Base-by-base conservation (phyloP, 176 grass and related monocot species). In the Alopecurus myosuroides region DNA sequence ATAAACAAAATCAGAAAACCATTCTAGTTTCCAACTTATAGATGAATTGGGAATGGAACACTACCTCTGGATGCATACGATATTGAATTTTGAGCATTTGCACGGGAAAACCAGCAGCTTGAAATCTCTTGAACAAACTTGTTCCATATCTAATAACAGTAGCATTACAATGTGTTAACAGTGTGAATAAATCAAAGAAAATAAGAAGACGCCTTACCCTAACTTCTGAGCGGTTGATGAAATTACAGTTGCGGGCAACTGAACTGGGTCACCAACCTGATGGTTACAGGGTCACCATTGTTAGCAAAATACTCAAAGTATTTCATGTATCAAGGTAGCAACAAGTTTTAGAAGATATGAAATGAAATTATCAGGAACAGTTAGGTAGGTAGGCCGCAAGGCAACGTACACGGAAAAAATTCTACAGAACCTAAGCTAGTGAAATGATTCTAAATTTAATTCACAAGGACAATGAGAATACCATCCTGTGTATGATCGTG, bases 1-100 rank as follows among this genome's bases (percentile, higher is more conserved):
- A 77, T 62, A 35, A 82, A 86, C 33, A 44, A 70, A 83, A 65
- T 84, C 45, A 49, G 40, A 82, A 76, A 84, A 60, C 52, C 7
- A 39, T 84, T 81, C 61, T 40, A 76, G 18, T 74, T 48, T 37
- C 31, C 34, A 37, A 19, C 33, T 87, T 68, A 84, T 68, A 84
- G 17, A 81, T 82, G 65, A 51, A 79, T 46, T 74, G 18, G 64
- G 65, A 28, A 57, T 74, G 19, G 19, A 23, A 55, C 62, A 89
- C 85, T 65, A 94, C 96, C 91, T 95, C 88, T 77, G 96, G 96
- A 88, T 98, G 93, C 93, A 98, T 98, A 62, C 96, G 96, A 74
- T 98, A 98, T 33, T 98, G 96, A 80, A 86, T 90, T 71, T 95
- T 98, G 75, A 98, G 96, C 96, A 98, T 98, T 71, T 94, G 93